Base-by-base conservation (phyloP, 2,329 filamentous ascomycete genomes). In the Didymella glomerata region DNA sequence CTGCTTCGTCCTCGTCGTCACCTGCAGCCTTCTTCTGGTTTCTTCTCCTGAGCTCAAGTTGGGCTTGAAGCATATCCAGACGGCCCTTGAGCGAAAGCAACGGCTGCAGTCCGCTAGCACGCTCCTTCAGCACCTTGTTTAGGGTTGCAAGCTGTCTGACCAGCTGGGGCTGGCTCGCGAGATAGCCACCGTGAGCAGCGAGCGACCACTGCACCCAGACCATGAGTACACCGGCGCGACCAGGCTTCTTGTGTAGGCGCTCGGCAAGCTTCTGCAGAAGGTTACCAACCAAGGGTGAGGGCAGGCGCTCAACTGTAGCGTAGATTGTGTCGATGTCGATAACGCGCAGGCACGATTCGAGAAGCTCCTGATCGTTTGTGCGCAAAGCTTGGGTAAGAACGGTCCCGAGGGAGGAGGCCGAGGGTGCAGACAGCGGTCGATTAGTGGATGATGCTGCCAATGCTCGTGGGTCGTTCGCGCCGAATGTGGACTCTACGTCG, bases 131-230 rank as follows among this genome's bases (percentile, higher is more conserved):
- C 18, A 98, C 94, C 73, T 90, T 90, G 77, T 94, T 91, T 54
- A 99, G 83, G 40, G 90, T 88, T 47, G 86, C 84, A 60, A 99
- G 85, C 73, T 89, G 89, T 72, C 89, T 88, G 67, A 95, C 85
- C 36, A 97, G 84, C 64, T 93, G 90, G n/a, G 91, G 88, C 76
- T 96, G 92, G 30, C 90, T 90, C 11, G 93, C 92, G 49, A 99
- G 83, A 52, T 93, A 93, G 65, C 94, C 95, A 66, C 95, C 95
- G 74, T 99, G 95, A 1, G 91, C 89, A 32, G 97, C 88, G 54
- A 97, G 86, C 1, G 92, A 94, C 92, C 93, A 97, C 78, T 97
- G 93, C 42, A 98, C 90, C 93, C 95, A 99, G 16, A 90, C 87
- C 85, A 97, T 93, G 30, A 99, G 86, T 72, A 89, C 91, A 50